A percentile compares a stretch with the other conserved stretches of the same genome.
Conservation (phyloP, 768 basidiomycete genomes). For the Pleurotus platypus region DNA sequence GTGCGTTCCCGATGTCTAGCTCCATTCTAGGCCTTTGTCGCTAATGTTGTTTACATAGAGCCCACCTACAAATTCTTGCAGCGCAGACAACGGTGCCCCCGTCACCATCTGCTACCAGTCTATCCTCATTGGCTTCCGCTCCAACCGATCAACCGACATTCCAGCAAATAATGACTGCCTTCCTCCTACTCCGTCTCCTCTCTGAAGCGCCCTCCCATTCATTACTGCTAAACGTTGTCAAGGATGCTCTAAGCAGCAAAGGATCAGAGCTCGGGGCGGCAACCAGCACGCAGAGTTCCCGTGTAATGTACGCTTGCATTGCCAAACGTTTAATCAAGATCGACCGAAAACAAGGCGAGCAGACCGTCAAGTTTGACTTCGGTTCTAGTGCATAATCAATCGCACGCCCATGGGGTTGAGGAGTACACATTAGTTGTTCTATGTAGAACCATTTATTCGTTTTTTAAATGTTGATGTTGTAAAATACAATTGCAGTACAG, state of each 20-base stretch:
- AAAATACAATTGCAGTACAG: constrained; percentile 3
- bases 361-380: constrained; percentile 70
- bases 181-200: constrained; percentile 60
- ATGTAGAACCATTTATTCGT: neutral
- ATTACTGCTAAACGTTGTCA: constrained; percentile 60
- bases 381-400: constrained; percentile 14
- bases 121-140: constrained; percentile 48
- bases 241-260: constrained; percentile 48
- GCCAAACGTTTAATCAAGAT: constrained; percentile 77
- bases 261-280: constrained; percentile 24
- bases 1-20: constrained; percentile 30
- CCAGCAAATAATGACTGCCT: constrained; percentile 71
- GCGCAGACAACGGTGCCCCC: constrained; percentile 43
- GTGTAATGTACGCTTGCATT: constrained; percentile 75
- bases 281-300: constrained; percentile 39
- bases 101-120: constrained; percentile 55
- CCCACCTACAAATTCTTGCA: constrained; percentile 56
- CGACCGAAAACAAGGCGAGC: constrained; percentile 71
- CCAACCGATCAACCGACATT: constrained; percentile 41
- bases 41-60: constrained; percentile 27
- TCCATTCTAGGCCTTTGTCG: neutral
- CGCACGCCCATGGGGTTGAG: too few species aligned
- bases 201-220: constrained; percentile 47
- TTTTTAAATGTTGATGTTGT: neutral
- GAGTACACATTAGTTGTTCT: neutral